Evolutionary conservation across 208 protist genomes (phyloP), one percentile per base, ranked within the genome.

Genomic region (Leishmania guyanensis): DNA sequence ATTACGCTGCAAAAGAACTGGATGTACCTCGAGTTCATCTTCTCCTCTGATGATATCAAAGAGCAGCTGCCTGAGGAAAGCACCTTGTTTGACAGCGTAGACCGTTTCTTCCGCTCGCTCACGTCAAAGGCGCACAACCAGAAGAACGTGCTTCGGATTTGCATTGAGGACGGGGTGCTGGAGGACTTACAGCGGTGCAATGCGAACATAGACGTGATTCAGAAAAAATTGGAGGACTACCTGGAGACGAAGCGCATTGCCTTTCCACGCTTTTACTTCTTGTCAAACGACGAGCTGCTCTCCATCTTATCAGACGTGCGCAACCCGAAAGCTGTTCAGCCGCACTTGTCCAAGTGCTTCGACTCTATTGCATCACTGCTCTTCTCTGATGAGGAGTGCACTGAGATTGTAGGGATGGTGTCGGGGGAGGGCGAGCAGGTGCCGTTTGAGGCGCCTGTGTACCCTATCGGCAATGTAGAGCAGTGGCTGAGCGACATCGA

Each of bases 1-100:
- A 92, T 99, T 53, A 95, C 91, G 36, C 91, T 98, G 68, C 99
- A 99, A 85, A 97, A 96, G 50, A 96, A 93, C 75, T 99, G 98
- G 98, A 97, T 99, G 90, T 99, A 99, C 87, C 89, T 99, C 20
- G 98, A 99, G 86, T 99, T 99, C 87, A 99, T 99, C 83, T 99
- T 99, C 84, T 95, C 93, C 17, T 99, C 97, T 26, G 95, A 98
- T 72, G 98, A 99, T 83, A 99, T 99, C 80, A 98, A 99, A 80
- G 91, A 94, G 58, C 97, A 99, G 82, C 91, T 98, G 56, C 96
- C 94, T 2, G 91, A 94, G 77, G 98, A 99, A 82, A 96, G 90
- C 78, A 84, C 87, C 33, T 92, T 96, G 81, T 99, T 99, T 81
- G 90, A 91, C 77, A 75, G 75, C 51, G 96, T 99, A 2, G 96